Evolutionary conservation across 352 stramenopile genomes (phyloP).

Genomic region (Globisporangium spinosum): DNA sequence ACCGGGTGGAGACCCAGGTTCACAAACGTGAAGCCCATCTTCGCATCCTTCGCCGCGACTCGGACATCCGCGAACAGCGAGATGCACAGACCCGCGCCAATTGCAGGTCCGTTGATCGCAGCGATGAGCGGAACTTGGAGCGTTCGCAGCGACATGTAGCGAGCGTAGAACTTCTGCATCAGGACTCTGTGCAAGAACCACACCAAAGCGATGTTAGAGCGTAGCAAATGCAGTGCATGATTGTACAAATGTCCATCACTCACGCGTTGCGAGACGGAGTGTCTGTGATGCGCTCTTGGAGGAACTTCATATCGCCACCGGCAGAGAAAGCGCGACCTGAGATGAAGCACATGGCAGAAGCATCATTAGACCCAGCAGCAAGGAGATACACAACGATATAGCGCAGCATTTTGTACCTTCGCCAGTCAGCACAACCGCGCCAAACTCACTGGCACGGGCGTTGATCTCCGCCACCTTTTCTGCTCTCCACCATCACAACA

Average conservation of each 20-base stretch:
- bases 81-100: conserved; percentile 76
- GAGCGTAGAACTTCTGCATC: conserved; percentile 84
- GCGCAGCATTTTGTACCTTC: conserved; percentile 28
- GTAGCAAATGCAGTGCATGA: neutral
- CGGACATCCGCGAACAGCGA: conserved; percentile 83
- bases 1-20: conserved; percentile 80
- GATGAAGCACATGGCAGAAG: neutral
- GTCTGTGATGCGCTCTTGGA: conserved; percentile 54
- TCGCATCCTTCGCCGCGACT: conserved; percentile 53
- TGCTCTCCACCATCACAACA: conserved; percentile 6
- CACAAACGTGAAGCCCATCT: conserved; percentile 88
- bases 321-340: conserved; percentile 77
- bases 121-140: conserved; percentile 81
- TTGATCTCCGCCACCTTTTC: conserved; percentile 52
- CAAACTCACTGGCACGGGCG: conserved; percentile 39
- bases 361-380: neutral
- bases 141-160: conserved; percentile 75
- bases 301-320: conserved; percentile 81
- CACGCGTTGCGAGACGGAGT: conserved; percentile 75
- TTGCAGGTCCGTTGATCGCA: conserved; percentile 83
- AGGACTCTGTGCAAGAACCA: conserved; percentile 28
- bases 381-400: neutral
- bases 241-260: neutral
- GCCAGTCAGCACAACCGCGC: conserved; percentile 75
- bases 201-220: neutral